Base-by-base conservation (phyloP, 176 grass and related monocot species). In the Areca catechu region DNA sequence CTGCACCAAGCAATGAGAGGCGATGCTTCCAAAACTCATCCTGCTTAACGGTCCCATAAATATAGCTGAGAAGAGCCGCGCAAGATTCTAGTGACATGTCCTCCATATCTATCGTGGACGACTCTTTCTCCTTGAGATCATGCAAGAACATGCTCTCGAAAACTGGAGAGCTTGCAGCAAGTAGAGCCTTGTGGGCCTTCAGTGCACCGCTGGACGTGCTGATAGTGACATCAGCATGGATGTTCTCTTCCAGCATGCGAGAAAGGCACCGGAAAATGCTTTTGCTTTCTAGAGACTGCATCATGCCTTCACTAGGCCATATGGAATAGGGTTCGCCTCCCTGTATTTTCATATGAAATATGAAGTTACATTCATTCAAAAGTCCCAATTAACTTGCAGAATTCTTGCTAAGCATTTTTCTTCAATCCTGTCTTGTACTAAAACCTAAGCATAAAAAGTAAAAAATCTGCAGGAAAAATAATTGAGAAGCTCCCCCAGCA, bases 111-210 rank as follows among this genome's bases (percentile, higher is more conserved):
- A 97, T 61, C 2, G 56, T 77, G 0, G 83, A 97, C 0, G 80
- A 88, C 18, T 77, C 53, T 55, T 85, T 91, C 27, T 97, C 92
- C 59, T 56, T 74, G 27, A 91, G 86, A 19, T 97, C 78, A 16
- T 91, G 92, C 24, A 82, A 0, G 47, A 97, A 97, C 92, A 91
- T 91, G 75, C 92, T 88, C 14, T 83, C 61, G 3, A 97, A 97
- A 6, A 97, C 83, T 0, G 80, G 83, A 15, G 83, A 97, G 28
- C 78, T 82, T 0, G 83, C 56, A 2, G 86, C 78, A 5, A 97
- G 86, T 7, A 97, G 27, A 0, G 86, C 83, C 53, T 91, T 90
- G 61, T 97, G 92, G 4, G 80, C 86, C 58, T 76, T 86, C 15
- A 97, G 68, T 16, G 76, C 71, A 1, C 92, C 92, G 4, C 85